Conservation (phyloP, 2,329 filamentous ascomycete species). For the Coniochaeta ligniaria region DNA sequence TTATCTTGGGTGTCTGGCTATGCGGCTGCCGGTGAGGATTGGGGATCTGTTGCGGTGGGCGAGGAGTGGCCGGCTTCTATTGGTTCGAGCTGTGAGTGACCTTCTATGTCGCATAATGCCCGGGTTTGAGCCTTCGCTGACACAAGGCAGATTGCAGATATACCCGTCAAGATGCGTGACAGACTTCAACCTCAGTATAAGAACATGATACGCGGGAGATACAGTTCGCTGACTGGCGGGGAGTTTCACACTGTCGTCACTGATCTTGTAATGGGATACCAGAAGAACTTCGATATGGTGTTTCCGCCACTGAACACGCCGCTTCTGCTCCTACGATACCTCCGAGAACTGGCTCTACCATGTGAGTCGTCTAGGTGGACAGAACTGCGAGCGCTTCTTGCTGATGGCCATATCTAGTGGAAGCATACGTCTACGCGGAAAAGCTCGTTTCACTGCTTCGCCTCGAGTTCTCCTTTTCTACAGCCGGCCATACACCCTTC, state of each 20-base stretch:
- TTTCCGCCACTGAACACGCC: slow-evolving; percentile 69
- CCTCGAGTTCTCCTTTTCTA: slow-evolving; percentile 52
- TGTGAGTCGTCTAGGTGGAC: slow-evolving; percentile 35
- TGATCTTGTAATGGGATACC: slow-evolving; percentile 56
- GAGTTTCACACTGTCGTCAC: slow-evolving; percentile 59
- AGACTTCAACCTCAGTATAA: slow-evolving; percentile 58
- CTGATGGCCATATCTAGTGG: slow-evolving; percentile 40
- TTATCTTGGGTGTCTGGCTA: slow-evolving; percentile 69
- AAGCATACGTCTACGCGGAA: slow-evolving; percentile 54
- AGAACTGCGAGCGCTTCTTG: not conserved
- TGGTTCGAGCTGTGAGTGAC: slow-evolving; percentile 54
- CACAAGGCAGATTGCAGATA: slow-evolving; percentile 36
- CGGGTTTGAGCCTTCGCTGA: not conserved
- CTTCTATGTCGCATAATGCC: not conserved
- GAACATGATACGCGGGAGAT: slow-evolving; percentile 46
- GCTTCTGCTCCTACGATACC: slow-evolving; percentile 60
- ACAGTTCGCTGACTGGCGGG: slow-evolving; percentile 37
- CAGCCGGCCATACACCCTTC: slow-evolving; percentile 35
- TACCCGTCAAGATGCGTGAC: slow-evolving; percentile 59
- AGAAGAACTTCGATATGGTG: slow-evolving; percentile 58
- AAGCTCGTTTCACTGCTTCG: slow-evolving; percentile 43
- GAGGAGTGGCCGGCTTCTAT: slow-evolving; percentile 61
- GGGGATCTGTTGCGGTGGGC: slow-evolving; percentile 67
- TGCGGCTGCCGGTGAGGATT: slow-evolving; percentile 69
- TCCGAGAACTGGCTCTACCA: slow-evolving; percentile 68